Evolutionary conservation across 805 yeast species (phyloP).

Genomic region (Cyberlindnera suaveolens): DNA sequence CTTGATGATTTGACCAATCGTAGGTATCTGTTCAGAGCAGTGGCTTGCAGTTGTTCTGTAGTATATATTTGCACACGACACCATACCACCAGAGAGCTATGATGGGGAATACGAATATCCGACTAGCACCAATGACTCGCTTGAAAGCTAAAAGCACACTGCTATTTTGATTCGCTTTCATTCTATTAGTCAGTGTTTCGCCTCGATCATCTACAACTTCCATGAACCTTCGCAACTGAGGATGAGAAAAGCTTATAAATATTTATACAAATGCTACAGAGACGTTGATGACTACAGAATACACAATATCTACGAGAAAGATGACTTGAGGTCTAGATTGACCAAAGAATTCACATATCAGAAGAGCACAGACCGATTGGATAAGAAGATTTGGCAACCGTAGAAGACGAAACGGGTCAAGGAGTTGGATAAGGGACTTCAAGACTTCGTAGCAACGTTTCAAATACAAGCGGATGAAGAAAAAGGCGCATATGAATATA

Average conservation of each 20-base stretch:
- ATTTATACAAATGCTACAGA: constrained; percentile 4
- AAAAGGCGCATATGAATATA: constrained; percentile 6
- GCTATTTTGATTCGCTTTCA: not conserved
- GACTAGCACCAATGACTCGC: too few relatives aligned
- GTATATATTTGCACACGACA: too few relatives aligned
- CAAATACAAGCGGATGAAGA: constrained; percentile 1
- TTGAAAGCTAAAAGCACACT: not conserved
- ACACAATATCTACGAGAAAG: constrained; percentile 4
- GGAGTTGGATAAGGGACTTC: constrained; percentile 6
- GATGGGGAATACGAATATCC: too few relatives aligned
- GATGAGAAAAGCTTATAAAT: not conserved
- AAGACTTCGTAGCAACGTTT: constrained; percentile 7
- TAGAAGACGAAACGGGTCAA: constrained; percentile 30
- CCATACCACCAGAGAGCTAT: too few relatives aligned
- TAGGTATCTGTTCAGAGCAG: too few relatives aligned
- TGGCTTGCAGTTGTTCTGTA: too few relatives aligned
- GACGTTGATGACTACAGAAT: constrained; percentile 10
- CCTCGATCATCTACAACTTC: constrained; percentile 5
- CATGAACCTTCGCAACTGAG: constrained; percentile 3
- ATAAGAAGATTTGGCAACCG: constrained; percentile 43
- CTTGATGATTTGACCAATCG: too few relatives aligned
- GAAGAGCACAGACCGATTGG: constrained; percentile 6
- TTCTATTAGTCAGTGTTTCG: not conserved
- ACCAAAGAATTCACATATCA: constrained; percentile 12
- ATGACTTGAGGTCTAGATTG: constrained; percentile 9